Base-by-base conservation (phyloP, 75 land plant species). In the Pinus albicaulis region DNA sequence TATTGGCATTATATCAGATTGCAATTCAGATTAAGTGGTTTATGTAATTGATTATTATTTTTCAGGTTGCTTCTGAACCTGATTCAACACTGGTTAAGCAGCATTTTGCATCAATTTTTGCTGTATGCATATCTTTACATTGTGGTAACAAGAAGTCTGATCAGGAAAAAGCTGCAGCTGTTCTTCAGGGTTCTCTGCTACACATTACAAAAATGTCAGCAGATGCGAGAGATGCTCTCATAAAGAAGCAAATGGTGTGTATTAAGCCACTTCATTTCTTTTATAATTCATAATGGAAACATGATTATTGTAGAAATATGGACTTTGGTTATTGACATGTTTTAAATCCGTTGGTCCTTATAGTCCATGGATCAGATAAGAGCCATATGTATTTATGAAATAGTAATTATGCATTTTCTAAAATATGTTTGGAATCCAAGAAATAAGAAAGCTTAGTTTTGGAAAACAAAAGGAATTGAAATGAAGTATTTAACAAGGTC, bases 211-310 rank as follows among this genome's bases (percentile, higher is more conserved):
- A 82, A 59, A 85, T 93, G 69, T 78, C 99, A 56, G 99, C 90
- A 76, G 77, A 82, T 82, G 92, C 93, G 70, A 80, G 99, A 81
- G 99, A 96, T 76, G 55, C 65, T 36, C 94, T 96, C 16, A 96
- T 96, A 57, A 86, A 88, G 83, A 90, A 79, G 66, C 78, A 91
- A 60, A 89, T 96, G 96, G 99, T 93, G 17, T 12, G 71, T 22
- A 72, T 15, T 72, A 10, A 48, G 10, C 52, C 10, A 48, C 52
- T 48, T 48, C 10, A 10, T 48, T 48, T 10, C 52, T 48, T 48
- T 48, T 48, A 48, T 48, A 48, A 8, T 48, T 48, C 52, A 48
- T 48, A 7, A 48, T 48, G 52, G 48, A 5, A 68, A 31, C 11
- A 68, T 68, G n/a, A 4, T 38, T 38, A 68, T 38, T 38, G 11